Evolutionary conservation across 192 early-diverging fungal species (phyloP), one percentile per base, ranked within the genome.

Genomic region (Gaertneriomyces semiglobifer): DNA sequence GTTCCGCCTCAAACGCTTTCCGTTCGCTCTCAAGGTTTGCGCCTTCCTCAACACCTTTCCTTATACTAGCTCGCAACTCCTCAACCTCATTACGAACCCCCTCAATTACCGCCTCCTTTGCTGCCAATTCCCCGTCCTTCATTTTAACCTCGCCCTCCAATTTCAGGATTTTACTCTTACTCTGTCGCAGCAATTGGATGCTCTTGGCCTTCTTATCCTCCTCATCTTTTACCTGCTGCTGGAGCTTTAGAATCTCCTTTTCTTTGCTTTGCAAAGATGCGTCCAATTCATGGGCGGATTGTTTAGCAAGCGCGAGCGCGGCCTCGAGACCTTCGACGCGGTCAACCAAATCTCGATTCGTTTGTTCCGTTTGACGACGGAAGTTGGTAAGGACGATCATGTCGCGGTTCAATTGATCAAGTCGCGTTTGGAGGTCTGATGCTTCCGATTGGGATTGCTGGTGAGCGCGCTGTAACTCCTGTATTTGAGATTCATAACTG

Each of bases 171-270:
- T 74, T 65, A 4, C 73, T 72, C 59, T 85, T 85, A 62, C 75
- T 77, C 48, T 78, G 78, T 12, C 83, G 76, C n/a, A 85, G 63
- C 12, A 85, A 69, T 61, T 82, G 80, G 20, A 85, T 81, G 4
- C 72, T 75, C 68, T 85, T 85, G 48, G 61, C 70, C 61, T 85
- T 85, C 71, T 82, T 85, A 57, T 85, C 83, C 58, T 82, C 80
- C 65, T 80, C 80, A 53, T 82, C 72, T 8, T 59, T 42, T 7
- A 80, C 67, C 59, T 75, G 68, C 45, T 60, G 39, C 11, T 53
- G 44, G 6, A 63, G 14, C 4, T 44, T 20, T 12, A 43, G 59
- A 8, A 70, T 42, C 25, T 70, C 58, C 19, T 68, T 18, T 25
- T 58, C 52, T 4, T 62, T 39, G 39, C 45, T 54, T 10, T 44